These are phyloP conservation scores for Westerdykella sp. DNA, from an alignment of 2,329 filamentous ascomycete genomes.

Conservation along the genomic window DNA sequence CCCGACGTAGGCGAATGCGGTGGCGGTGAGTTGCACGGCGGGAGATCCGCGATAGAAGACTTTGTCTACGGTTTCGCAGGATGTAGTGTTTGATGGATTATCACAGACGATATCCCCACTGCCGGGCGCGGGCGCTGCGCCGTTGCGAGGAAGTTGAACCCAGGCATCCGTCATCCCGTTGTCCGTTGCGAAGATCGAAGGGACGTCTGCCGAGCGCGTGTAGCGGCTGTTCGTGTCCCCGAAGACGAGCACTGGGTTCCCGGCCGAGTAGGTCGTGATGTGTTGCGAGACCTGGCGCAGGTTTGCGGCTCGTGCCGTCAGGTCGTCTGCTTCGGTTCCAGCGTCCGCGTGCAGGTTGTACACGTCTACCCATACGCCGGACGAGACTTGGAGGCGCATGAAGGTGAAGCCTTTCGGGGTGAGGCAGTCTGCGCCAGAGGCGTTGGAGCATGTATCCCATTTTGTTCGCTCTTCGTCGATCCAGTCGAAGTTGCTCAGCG, in stretches of 20 bases:
- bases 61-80: constrained; percentile 64
- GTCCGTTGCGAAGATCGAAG: constrained; percentile 46
- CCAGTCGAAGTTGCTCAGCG: constrained; percentile 54
- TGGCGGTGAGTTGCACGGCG: constrained; percentile 45
- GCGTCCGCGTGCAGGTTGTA: constrained; percentile 66
- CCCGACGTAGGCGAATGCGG: constrained; percentile 51
- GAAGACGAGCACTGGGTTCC: constrained; percentile 58
- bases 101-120: constrained; percentile 42
- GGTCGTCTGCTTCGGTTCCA: constrained; percentile 44
- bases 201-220: constrained; percentile 51
- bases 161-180: constrained; percentile 54
- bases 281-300: constrained; percentile 54
- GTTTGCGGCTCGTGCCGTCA: constrained; percentile 53
- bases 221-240: constrained; percentile 63
- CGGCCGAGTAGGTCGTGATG: constrained; percentile 51
- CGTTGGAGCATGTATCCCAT: constrained; percentile 53
- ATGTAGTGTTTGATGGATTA: constrained; percentile 49
- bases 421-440: constrained; percentile 54
- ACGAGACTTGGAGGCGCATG: constrained; percentile 52
- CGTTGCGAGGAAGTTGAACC: constrained; percentile 47
- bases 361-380: constrained; percentile 53
- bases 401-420: constrained; percentile 66
- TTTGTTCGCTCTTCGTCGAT: constrained; percentile 51
- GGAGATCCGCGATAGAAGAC: constrained; percentile 53
- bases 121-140: constrained; percentile 17